Conservation (phyloP, 2,329 filamentous ascomycete species). For the Fusarium torreyae region DNA sequence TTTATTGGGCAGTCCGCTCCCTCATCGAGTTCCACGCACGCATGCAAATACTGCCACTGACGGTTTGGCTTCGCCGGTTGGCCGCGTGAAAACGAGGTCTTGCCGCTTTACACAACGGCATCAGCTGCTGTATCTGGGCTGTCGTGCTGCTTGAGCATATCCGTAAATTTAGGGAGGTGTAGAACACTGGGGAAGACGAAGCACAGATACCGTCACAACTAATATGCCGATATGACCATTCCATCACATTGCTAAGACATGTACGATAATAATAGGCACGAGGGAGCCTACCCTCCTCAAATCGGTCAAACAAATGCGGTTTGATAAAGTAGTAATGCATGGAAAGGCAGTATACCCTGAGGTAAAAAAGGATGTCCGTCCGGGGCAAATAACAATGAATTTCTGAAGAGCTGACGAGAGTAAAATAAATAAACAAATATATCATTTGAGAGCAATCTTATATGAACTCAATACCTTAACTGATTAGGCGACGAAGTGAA, state of each 20-base stretch:
- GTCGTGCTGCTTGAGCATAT: constrained; percentile 24
- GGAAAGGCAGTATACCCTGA: no score
- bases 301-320: neutral
- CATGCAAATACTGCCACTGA: constrained; percentile 27
- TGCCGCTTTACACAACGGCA: constrained; percentile 40
- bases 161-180: constrained; percentile 16
- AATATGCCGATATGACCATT: neutral
- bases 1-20: constrained; percentile 41
- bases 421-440: neutral
- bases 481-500: no score
- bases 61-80: constrained; percentile 33
- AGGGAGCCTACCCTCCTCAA: neutral
- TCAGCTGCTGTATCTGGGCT: constrained; percentile 47
- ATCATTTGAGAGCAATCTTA: neutral
- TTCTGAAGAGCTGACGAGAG: no score
- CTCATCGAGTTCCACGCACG: constrained; percentile 23
- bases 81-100: constrained; percentile 46
- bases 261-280: neutral
- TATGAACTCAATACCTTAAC: no score
- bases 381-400: no score
- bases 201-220: neutral
- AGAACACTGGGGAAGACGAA: constrained; percentile 7
- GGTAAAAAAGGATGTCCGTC: no score
- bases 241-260: neutral
- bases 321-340: no score